phyloP scores from a whole-genome alignment of 306 rosid species.

The Acmispon strigosus region DNA sequence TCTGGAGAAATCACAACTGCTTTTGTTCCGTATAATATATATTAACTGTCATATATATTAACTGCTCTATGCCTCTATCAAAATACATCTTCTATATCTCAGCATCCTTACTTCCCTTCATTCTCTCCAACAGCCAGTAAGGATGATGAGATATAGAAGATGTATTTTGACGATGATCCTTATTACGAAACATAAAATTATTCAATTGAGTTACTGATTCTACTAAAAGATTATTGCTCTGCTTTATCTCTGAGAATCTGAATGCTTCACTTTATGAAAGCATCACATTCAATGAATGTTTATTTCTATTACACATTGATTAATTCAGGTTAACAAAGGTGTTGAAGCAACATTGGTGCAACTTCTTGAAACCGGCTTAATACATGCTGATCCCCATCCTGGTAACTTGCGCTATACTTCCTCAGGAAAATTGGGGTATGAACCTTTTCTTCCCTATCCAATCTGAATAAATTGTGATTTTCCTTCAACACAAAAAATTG shows the following conservation, averaged over 20 bases:
- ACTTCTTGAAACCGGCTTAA: constrained; percentile 92
- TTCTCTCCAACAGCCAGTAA: not conserved
- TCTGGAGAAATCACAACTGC: too few relatives aligned
- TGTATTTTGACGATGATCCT: not conserved
- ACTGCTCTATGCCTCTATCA: too few relatives aligned
- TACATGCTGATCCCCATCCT: constrained; percentile 98
- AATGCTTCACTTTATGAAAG: constrained; percentile 5
- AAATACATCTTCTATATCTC: too few relatives aligned
- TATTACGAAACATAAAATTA: not conserved
- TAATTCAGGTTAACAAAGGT: constrained; percentile 79
- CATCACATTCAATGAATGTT: constrained; percentile 15
- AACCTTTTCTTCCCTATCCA: constrained; percentile 6
- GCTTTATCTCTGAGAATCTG: not conserved
- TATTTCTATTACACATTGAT: constrained; percentile 13
- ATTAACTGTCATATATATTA: too few relatives aligned
- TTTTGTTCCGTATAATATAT: too few relatives aligned
- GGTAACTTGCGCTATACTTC: constrained; percentile 91
- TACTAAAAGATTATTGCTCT: not conserved
- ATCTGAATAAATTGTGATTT: constrained; percentile 10
- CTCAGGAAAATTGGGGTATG: constrained; percentile 83
- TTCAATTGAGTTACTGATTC: not conserved
- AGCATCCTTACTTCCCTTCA: not conserved
- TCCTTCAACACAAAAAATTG: not conserved
- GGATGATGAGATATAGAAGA: too few relatives aligned
- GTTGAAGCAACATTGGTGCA: constrained; percentile 87